These are phyloP conservation scores for Lanmaoa rubissima DNA, from an alignment of 768 basidiomycete species.

Conservation along the genomic window DNA sequence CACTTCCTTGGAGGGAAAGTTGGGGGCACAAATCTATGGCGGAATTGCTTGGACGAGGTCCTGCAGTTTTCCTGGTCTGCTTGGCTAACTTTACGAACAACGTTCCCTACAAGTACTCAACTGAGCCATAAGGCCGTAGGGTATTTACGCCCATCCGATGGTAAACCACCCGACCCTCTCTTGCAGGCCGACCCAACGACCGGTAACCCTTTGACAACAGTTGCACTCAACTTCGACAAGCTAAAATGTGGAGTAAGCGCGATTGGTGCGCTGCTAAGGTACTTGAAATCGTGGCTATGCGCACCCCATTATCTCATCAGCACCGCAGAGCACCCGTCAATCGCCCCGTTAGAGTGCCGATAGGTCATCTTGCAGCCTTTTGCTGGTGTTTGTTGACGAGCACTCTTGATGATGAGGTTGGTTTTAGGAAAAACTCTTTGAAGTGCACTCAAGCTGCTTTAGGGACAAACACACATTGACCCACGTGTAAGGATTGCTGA, in stretches of 20 bases:
- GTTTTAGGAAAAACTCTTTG: slow-evolving; percentile 3
- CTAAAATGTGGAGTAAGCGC: slow-evolving; percentile 52
- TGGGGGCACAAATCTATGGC: slow-evolving; percentile 68
- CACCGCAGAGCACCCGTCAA: slow-evolving; percentile 46
- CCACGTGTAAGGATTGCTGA: slow-evolving; percentile 54
- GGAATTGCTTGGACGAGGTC: slow-evolving; percentile 71
- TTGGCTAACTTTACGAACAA: slow-evolving; percentile 55
- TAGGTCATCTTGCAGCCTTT: slow-evolving; percentile 61
- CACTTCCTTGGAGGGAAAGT: slow-evolving; percentile 79
- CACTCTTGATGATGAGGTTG: slow-evolving; percentile 46
- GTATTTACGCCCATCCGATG: slow-evolving; percentile 8
- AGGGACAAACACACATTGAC: slow-evolving; percentile 54
- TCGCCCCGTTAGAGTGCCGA: slow-evolving; percentile 66
- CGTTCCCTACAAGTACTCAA: slow-evolving; percentile 47
- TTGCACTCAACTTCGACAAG: slow-evolving; percentile 61
- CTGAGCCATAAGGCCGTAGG: slow-evolving; percentile 7
- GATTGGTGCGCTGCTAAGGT: slow-evolving; percentile 58
- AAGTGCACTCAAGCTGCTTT: slow-evolving; percentile 5
- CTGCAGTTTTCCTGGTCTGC: slow-evolving; percentile 64
- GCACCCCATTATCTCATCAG: slow-evolving; percentile 1
- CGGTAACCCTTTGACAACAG: slow-evolving; percentile 47
- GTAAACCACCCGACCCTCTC: slow-evolving; percentile 5
- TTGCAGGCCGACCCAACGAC: slow-evolving; percentile 16
- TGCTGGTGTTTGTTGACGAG: slow-evolving; percentile 49
- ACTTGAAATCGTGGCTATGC: background rate